Evolutionary conservation across 495 filamentous ascomycete genomes (phyloP).

Genomic region (Penicillium flavigenum): DNA sequence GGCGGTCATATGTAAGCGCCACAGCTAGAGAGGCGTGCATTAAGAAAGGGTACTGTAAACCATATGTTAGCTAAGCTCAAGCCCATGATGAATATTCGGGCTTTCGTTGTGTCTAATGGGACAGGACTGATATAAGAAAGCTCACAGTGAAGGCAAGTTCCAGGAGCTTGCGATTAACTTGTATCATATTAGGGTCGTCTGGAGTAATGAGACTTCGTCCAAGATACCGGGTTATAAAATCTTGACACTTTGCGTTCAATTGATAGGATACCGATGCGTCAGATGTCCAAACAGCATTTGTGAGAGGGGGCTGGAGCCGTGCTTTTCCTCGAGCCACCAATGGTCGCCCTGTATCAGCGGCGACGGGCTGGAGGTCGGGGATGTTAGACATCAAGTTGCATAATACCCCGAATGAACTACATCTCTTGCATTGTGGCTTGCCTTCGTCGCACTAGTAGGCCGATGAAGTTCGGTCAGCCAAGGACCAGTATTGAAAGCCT

Average conservation of each 20-base stretch:
- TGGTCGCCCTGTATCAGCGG: constrained; percentile 23
- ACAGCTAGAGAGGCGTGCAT: constrained; percentile 50
- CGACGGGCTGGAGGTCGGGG: constrained; percentile 40
- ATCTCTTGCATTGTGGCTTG: constrained; percentile 47
- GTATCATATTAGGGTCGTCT: not conserved
- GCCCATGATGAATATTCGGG: not conserved
- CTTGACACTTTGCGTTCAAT: not conserved
- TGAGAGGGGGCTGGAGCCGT: constrained; percentile 25
- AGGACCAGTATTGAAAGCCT: constrained; percentile 9
- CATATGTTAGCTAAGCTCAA: not conserved
- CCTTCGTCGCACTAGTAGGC: constrained; percentile 44
- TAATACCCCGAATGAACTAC: constrained; percentile 41
- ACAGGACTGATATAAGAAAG: not conserved
- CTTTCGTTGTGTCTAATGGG: not conserved
- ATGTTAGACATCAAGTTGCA: constrained; percentile 43
- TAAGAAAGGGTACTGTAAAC: constrained; percentile 41
- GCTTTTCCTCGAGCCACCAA: constrained; percentile 15
- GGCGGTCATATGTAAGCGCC: constrained; percentile 44
- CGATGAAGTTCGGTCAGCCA: constrained; percentile 14
- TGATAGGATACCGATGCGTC: not conserved
- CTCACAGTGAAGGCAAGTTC: not conserved
- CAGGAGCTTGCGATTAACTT: not conserved
- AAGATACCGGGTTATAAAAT: not conserved
- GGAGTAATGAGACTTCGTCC: not conserved
- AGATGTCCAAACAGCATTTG: constrained; percentile 33